Conservation (phyloP, 1,284 basidiomycete species). For the Boletellus deceptivus region DNA sequence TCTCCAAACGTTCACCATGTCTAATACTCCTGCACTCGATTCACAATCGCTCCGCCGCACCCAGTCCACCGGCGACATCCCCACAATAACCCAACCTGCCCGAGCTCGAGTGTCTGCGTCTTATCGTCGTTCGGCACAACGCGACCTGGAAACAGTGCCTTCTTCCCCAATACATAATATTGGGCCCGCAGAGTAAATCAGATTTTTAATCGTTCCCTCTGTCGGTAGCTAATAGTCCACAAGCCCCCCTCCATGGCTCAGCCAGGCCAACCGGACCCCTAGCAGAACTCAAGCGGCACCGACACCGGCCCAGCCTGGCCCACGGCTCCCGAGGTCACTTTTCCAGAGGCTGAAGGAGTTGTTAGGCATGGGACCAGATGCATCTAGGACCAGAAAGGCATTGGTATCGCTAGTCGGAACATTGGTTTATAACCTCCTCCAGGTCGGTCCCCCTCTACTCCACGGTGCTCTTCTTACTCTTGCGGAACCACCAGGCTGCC, state of each 20-base stretch:
- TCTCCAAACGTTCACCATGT: slow-evolving; percentile 28
- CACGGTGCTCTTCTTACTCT: slow-evolving; percentile 11
- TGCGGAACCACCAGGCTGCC: slow-evolving; percentile 41
- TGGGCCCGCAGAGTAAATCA: slow-evolving; percentile 24
- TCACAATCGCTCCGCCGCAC: slow-evolving; percentile 35
- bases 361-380: slow-evolving; percentile 57
- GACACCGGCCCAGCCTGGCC: slow-evolving; percentile 4
- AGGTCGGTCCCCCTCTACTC: slow-evolving; percentile 43
- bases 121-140: slow-evolving; percentile 27
- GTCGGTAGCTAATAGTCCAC: slow-evolving; percentile 18
- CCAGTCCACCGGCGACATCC: slow-evolving; percentile 38
- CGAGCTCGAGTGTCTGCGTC: slow-evolving; percentile 31
- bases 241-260: slow-evolving; percentile 28
- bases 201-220: slow-evolving; percentile 3
- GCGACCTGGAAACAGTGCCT: slow-evolving; percentile 18
- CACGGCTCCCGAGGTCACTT: slow-evolving; percentile 14
- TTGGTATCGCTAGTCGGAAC: slow-evolving; percentile 58
- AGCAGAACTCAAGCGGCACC: slow-evolving; percentile 6
- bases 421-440: slow-evolving; percentile 51
- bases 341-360: slow-evolving; percentile 38
- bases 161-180: slow-evolving; percentile 21
- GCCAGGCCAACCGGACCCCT: slow-evolving; percentile 24
- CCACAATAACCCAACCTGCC: slow-evolving; percentile 22
- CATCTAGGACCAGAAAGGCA: slow-evolving; percentile 54
- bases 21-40: slow-evolving; percentile 26